phyloP scores from a whole-genome alignment of 192 early-diverging fungal species.

The Funneliformis geosporum region DNA sequence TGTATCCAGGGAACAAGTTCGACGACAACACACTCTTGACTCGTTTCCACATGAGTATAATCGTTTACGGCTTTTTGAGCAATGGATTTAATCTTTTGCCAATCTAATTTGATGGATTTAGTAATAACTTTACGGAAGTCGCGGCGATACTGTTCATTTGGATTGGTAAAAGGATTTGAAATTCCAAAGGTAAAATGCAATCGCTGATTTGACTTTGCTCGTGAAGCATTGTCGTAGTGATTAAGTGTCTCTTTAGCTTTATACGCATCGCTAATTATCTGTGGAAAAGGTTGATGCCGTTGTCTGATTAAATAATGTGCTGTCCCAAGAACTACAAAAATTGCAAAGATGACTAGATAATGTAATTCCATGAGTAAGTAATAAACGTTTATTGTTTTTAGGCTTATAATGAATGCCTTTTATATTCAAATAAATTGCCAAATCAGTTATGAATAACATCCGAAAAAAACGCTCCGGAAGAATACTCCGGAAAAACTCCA shows the following conservation, averaged over 20 bases:
- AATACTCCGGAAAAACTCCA: too few relatives aligned
- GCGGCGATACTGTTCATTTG: neutral
- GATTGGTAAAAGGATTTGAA: conserved; percentile 21
- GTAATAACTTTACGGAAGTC: neutral
- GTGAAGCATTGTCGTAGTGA: neutral
- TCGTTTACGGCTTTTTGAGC: neutral
- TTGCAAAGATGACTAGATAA: neutral
- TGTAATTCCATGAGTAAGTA: too few relatives aligned
- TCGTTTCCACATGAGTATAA: neutral
- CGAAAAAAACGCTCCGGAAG: too few relatives aligned
- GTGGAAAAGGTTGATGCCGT: neutral
- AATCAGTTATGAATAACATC: too few relatives aligned
- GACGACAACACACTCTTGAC: neutral
- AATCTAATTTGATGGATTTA: neutral
- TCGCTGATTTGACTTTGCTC: neutral
- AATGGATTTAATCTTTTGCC: neutral
- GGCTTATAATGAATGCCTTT: too few relatives aligned
- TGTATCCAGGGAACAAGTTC: neutral
- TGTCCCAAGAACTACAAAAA: neutral
- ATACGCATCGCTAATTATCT: neutral
- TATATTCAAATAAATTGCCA: too few relatives aligned
- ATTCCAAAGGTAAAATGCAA: conserved; percentile 1
- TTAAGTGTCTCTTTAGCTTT: neutral
- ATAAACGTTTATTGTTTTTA: too few relatives aligned
- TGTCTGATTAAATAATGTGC: neutral